A percentile compares a stretch with the other conserved stretches of the same genome.
phyloP scores from a whole-genome alignment of 1,284 basidiomycete genomes.

The Sporisorium exsertum region DNA sequence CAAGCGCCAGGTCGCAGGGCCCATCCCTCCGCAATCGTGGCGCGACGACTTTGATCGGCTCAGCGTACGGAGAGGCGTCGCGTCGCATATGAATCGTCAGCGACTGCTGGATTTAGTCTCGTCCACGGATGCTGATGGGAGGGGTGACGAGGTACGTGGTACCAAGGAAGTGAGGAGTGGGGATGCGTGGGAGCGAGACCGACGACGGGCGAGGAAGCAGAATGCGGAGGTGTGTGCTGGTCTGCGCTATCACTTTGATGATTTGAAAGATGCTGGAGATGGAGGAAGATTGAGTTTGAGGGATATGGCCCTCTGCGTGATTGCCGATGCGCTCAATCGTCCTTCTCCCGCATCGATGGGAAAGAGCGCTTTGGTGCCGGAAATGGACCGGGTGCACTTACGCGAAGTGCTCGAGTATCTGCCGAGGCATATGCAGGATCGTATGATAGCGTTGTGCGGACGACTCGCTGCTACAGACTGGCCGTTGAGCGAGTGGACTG shows the following conservation, averaged over 20 bases:
- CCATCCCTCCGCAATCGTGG: conserved; percentile 51
- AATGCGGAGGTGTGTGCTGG: conserved; percentile 14
- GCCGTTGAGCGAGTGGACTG: conserved; percentile 27
- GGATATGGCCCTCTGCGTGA: conserved; percentile 39
- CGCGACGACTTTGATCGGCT: conserved; percentile 41
- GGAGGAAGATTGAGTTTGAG: conserved; percentile 1
- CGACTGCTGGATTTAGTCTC: conserved; percentile 1
- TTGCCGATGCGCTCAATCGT: conserved; percentile 32
- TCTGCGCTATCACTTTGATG: conserved; percentile 13
- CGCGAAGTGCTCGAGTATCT: conserved; percentile 31
- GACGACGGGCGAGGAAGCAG: background rate
- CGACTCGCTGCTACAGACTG: conserved; percentile 26
- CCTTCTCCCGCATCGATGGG: background rate
- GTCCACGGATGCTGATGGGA: background rate
- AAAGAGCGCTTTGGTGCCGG: background rate
- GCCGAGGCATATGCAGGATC: conserved; percentile 28
- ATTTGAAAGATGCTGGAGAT: background rate
- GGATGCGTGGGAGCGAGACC: background rate
- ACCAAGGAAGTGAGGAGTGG: background rate
- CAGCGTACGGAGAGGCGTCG: conserved; percentile 19
- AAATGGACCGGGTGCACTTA: conserved; percentile 3
- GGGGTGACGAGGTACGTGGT: background rate
- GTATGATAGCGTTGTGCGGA: conserved; percentile 31
- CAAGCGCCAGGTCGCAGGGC: conserved; percentile 46
- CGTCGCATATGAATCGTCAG: conserved; percentile 3